A percentile compares a stretch with the other conserved stretches of the same genome.
Conservation (phyloP, 75 land plant genomes). For the Pinus albicaulis region DNA sequence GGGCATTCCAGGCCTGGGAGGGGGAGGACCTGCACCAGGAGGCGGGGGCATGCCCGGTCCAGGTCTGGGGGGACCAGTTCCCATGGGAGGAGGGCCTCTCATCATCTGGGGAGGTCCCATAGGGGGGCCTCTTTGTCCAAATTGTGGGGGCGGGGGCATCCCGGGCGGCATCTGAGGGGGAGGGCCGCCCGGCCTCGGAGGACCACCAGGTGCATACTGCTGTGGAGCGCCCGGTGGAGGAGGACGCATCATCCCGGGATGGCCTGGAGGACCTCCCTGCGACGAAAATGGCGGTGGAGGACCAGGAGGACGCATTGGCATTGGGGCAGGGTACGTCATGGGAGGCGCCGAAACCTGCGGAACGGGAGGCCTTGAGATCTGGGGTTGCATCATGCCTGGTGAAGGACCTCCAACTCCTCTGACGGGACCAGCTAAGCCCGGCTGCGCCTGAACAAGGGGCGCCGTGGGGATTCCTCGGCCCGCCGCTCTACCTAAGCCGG, state of each 20-base stretch:
- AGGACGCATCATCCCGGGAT: constrained; percentile 44
- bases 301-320: constrained; percentile 58
- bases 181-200: constrained; percentile 20
- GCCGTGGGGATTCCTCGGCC: constrained; percentile 89
- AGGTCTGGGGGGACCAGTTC: constrained; percentile 21
- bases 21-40: constrained; percentile 14
- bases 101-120: constrained; percentile 59
- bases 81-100: constrained; percentile 56
- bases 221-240: constrained; percentile 9
- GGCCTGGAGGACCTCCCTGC: constrained; percentile 25
- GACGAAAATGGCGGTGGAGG: constrained; percentile 30
- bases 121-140: constrained; percentile 38
- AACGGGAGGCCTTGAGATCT: constrained; percentile 65
- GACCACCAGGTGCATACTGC: constrained; percentile 5
- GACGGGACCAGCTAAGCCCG: constrained; percentile 88
- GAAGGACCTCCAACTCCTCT: constrained; percentile 92
- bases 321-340: constrained; percentile 53
- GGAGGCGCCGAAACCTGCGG: constrained; percentile 75
- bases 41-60: constrained; percentile 22
- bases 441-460: constrained; percentile 78
- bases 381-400: constrained; percentile 99
- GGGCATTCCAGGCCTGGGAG: constrained; percentile 34
- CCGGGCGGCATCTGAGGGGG: constrained; percentile 23
- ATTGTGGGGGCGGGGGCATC: constrained; percentile 39
- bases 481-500: constrained; percentile 87